Percentiles rank a stretch among this genome's conserved stretches.
These are phyloP conservation scores for Melocanna baccifera DNA, from an alignment of 176 grass and related monocot species.

Conservation along the genomic window DNA sequence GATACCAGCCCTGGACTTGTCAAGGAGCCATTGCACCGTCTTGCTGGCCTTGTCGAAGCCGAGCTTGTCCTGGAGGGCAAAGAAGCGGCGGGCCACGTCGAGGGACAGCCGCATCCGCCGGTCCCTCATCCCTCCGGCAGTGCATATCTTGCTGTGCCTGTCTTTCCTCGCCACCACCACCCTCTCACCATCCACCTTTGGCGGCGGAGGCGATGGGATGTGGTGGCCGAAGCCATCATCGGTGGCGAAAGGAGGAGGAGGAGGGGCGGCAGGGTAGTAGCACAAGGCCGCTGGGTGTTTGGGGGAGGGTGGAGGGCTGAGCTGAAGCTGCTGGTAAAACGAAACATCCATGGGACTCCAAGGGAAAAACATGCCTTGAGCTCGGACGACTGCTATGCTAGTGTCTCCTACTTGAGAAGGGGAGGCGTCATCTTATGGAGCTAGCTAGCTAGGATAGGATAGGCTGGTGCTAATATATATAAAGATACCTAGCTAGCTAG, in stretches of 20 bases:
- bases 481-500: no score
- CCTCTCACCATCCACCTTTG: neutral
- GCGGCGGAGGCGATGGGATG: neutral
- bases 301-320: conserved; percentile 2
- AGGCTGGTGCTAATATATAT: no score
- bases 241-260: neutral
- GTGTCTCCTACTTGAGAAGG: neutral
- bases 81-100: conserved; percentile 39
- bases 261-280: neutral
- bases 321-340: conserved; percentile 10
- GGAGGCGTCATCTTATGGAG: no score
- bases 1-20: conserved; percentile 36
- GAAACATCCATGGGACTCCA: neutral
- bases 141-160: conserved; percentile 47
- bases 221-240: neutral
- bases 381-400: neutral
- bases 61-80: conserved; percentile 47
- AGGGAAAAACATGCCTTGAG: neutral
- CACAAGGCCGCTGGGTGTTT: neutral
- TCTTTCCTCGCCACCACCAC: neutral
- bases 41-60: conserved; percentile 61
- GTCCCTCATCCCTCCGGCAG: conserved; percentile 35
- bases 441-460: no score
- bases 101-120: conserved; percentile 47
- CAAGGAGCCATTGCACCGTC: conserved; percentile 47